Base-by-base conservation (phyloP, 2,329 filamentous ascomycete species). In the Monilinia vaccinii-corymbosi region DNA sequence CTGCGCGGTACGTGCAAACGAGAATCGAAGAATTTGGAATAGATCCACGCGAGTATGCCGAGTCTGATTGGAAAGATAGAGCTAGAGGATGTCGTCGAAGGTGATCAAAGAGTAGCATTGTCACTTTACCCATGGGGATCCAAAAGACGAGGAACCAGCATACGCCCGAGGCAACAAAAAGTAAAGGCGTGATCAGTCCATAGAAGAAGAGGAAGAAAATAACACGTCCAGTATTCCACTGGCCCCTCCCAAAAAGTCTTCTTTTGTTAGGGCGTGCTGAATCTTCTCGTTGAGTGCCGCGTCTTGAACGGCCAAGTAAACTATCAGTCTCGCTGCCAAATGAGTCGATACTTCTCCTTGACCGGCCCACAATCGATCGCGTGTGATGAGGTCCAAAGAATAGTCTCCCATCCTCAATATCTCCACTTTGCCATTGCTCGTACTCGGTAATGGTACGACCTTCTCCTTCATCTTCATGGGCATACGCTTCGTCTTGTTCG, bases 191-290 rank as follows among this genome's bases (percentile, higher is more conserved):
- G 65, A 99, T 86, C 61, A 97, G 78, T 68, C 91, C 89, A 76
- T 97, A 97, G 78, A 97, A 99, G 78, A 95, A 93, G 64, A 91
- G 70, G 76, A 97, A 99, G 79, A 97, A 99, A 70, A 97, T 86
- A 66, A 99, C 89, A 56, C 94, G 86, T 60, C 94, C 94, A 64
- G 95, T 78, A 63, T 91, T 97, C 94, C 94, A 99, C 75, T 97
- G 84, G 10, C 94, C 94, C 68, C 95, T 88, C 36, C 94, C 94
- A 73, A 99, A 99, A 16, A 97, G 79, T 63, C 94, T 84, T 67
- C 91, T 85, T 78, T 97, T 97, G 67, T 83, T 76, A 46, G 77
- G 75, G 23, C 68, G 69, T 40, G 74, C 71, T 14, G 75, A 73
- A 64, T 75, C 69, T 64, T 78, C 71, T 64, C 73, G 66, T 61